Conservation (phyloP, 108 stramenopile genomes). For the Cyclotella cryptica region DNA sequence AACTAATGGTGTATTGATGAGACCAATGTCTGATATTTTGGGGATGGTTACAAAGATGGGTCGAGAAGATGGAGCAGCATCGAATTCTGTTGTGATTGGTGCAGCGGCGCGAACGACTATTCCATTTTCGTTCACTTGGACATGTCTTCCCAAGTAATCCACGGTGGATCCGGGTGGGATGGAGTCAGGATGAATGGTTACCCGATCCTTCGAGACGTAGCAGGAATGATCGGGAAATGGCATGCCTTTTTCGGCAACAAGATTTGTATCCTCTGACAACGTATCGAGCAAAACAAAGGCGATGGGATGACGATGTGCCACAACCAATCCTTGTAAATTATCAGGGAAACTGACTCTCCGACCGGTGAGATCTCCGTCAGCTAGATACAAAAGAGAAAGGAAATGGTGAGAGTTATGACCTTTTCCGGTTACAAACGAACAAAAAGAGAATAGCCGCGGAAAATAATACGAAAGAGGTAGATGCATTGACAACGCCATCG, state of each 20-base stretch:
- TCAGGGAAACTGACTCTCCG: constrained; percentile 58
- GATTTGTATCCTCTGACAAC: background rate
- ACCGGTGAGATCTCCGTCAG: constrained; percentile 79
- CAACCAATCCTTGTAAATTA: constrained; percentile 63
- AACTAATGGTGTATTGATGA: constrained; percentile 85
- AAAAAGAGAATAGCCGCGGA: background rate
- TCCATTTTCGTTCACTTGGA: constrained; percentile 31
- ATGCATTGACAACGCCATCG: background rate
- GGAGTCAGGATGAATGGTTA: constrained; percentile 45
- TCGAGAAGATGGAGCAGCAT: constrained; percentile 22
- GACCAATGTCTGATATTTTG: constrained; percentile 81
- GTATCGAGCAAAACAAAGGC: constrained; percentile 70
- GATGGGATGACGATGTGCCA: constrained; percentile 84
- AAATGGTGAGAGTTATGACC: too few species aligned
- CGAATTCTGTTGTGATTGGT: background rate
- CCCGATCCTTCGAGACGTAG: constrained; percentile 32
- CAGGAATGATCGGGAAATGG: constrained; percentile 38
- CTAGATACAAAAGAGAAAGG: constrained; percentile 16
- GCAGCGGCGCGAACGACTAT: constrained; percentile 6
- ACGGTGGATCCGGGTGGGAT: constrained; percentile 48
- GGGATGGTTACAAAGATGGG: constrained; percentile 87
- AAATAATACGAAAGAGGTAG: background rate
- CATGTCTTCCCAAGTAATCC: constrained; percentile 60
- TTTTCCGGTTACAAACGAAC: too few species aligned
- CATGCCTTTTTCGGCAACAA: constrained; percentile 14